Evolutionary conservation across 2,329 filamentous ascomycete genomes (phyloP).

Genomic region (Botryotinia calthae): DNA sequence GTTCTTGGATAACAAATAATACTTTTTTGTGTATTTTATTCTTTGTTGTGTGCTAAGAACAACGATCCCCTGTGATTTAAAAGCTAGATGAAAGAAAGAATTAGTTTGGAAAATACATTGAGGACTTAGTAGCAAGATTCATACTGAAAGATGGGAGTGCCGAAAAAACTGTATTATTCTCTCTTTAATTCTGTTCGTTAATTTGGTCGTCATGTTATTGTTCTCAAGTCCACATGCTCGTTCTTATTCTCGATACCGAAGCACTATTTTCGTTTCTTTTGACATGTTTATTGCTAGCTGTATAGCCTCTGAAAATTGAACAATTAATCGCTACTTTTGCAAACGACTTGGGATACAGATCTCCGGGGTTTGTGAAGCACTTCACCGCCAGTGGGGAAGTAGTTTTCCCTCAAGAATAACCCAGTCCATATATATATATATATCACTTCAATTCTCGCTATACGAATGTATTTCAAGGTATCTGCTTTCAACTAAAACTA

Average conservation of each 20-base stretch:
- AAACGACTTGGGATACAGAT: neutral
- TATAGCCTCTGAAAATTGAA: neutral
- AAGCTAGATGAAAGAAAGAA: neutral
- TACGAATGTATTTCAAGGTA: neutral
- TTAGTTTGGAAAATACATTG: neutral
- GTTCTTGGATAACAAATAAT: conserved; percentile 8
- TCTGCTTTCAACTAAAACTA: neutral
- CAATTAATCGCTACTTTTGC: neutral
- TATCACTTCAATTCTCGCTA: neutral
- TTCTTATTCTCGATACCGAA: neutral
- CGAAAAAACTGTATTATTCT: neutral
- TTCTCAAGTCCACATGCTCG: neutral
- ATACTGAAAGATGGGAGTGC: neutral
- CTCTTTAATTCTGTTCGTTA: neutral
- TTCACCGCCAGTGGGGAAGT: neutral
- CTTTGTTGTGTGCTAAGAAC: neutral
- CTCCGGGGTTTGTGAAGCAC: too few species aligned
- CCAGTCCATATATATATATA: neutral
- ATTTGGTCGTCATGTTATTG: neutral
- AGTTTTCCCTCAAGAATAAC: neutral
- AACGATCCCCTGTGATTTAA: neutral
- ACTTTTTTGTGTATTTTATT: neutral
- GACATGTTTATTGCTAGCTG: neutral
- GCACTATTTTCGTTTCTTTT: too few species aligned
- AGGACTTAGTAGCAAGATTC: too few species aligned